Conservation (phyloP, 306 rosid genomes). For the Cucumis sativus region Cucumber_9930_V3 NC_026659.2:24410501-24411000, state of each 20-base stretch:
- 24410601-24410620: conserved; percentile 96
- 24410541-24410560: conserved; percentile 24
- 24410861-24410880: conserved; percentile 52
- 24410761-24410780: conserved; percentile 45
- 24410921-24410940: conserved; percentile 68
- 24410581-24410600: conserved; percentile 54
- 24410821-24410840: conserved; percentile 30
- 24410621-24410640: conserved; percentile 30
- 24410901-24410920: conserved; percentile 35
- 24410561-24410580: conserved; percentile 31
- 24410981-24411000: conserved; percentile 94
- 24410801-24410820: conserved; percentile 68
- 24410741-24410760: conserved; percentile 23
- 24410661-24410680: conserved; percentile 45
- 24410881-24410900: conserved; percentile 26
- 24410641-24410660: conserved; percentile 48
- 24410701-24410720: conserved; percentile 62
- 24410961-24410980: conserved; percentile 74
- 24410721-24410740: conserved; percentile 40
- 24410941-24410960: conserved; percentile 81
- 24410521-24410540: conserved; percentile 22
- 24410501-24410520: conserved; percentile 29
- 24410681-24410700: conserved; percentile 42
- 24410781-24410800: conserved; percentile 70
- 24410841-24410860: conserved; percentile 39